These are phyloP conservation scores for Colletotrichum scovillei DNA, from an alignment of 2,329 filamentous ascomycete species.

Conservation along the genomic window DNA sequence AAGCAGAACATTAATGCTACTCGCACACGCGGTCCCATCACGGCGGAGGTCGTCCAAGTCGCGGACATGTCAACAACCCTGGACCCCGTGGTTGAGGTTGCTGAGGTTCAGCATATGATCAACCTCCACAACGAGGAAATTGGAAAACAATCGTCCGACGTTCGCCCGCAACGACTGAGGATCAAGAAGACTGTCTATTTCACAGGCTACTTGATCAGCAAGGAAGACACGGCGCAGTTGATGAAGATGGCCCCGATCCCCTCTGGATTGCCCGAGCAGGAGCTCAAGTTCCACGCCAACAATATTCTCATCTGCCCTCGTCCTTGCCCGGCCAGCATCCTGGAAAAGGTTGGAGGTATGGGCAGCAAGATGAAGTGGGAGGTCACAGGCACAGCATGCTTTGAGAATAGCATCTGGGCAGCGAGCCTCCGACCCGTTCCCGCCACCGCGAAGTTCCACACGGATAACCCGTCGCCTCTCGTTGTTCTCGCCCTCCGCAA, in stretches of 20 bases:
- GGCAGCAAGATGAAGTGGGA: slow-evolving; percentile 87
- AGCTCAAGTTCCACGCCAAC: slow-evolving; percentile 86
- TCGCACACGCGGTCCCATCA: slow-evolving; percentile 72
- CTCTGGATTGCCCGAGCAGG: slow-evolving; percentile 69
- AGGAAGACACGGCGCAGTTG: slow-evolving; percentile 77
- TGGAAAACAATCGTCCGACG: slow-evolving; percentile 45
- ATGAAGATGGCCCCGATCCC: slow-evolving; percentile 77
- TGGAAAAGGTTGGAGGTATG: slow-evolving; percentile 88
- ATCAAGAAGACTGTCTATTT: slow-evolving; percentile 92
- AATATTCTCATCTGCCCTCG: slow-evolving; percentile 90
- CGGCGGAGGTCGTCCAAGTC: slow-evolving; percentile 87
- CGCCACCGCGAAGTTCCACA: slow-evolving; percentile 75
- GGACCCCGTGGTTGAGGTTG: slow-evolving; percentile 82
- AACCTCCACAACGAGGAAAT: slow-evolving; percentile 82
- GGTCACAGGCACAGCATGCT: slow-evolving; percentile 79
- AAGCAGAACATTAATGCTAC: slow-evolving; percentile 55
- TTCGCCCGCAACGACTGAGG: slow-evolving; percentile 61
- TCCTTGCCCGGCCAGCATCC: slow-evolving; percentile 75
- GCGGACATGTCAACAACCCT: slow-evolving; percentile 79
- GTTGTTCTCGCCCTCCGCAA: slow-evolving; percentile 86
- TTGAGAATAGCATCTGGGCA: slow-evolving; percentile 89
- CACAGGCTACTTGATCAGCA: slow-evolving; percentile 87
- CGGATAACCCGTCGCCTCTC: slow-evolving; percentile 81
- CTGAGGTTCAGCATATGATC: slow-evolving; percentile 89
- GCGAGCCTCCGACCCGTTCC: slow-evolving; percentile 81